Percentiles rank a stretch among this genome's conserved stretches.
These are phyloP conservation scores for Chalciporus chontae DNA, from an alignment of 768 basidiomycete genomes.

Conservation along the genomic window DNA sequence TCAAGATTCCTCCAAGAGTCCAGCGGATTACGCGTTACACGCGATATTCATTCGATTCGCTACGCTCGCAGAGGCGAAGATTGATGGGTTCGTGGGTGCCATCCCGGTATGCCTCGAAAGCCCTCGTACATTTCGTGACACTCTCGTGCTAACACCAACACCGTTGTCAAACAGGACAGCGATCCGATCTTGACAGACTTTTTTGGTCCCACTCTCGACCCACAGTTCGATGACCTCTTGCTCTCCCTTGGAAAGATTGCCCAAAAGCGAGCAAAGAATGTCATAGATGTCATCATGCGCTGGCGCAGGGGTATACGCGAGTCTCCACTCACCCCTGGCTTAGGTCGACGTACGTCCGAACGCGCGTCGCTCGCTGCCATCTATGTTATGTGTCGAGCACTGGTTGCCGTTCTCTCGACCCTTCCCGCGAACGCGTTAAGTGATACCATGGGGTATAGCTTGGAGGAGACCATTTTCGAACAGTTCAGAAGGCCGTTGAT, in stretches of 20 bases:
- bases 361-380: constrained; percentile 79
- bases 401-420: constrained; percentile 71
- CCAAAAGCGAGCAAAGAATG: constrained; percentile 77
- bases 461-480: constrained; percentile 89
- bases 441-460: constrained; percentile 68
- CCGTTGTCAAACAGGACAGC: constrained; percentile 46
- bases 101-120: constrained; percentile 52
- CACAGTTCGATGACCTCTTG: constrained; percentile 82
- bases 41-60: constrained; percentile 88
- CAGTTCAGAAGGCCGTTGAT: constrained; percentile 69
- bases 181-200: constrained; percentile 64
- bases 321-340: constrained; percentile 34
- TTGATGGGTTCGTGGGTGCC: constrained; percentile 69
- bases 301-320: constrained; percentile 82
- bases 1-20: constrained; percentile 70
- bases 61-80: constrained; percentile 72
- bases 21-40: constrained; percentile 85
- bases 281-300: constrained; percentile 81
- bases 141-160: constrained; percentile 1
- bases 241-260: constrained; percentile 82
- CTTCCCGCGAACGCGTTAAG: constrained; percentile 76
- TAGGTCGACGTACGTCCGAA: constrained; percentile 40
- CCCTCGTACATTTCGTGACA: background rate
- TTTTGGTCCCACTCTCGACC: constrained; percentile 71
- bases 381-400: constrained; percentile 86